Evolutionary conservation across 78 protist species (phyloP), one percentile per base, ranked within the genome.

Genomic region (Dictyostelium brefeldianum): DNA sequence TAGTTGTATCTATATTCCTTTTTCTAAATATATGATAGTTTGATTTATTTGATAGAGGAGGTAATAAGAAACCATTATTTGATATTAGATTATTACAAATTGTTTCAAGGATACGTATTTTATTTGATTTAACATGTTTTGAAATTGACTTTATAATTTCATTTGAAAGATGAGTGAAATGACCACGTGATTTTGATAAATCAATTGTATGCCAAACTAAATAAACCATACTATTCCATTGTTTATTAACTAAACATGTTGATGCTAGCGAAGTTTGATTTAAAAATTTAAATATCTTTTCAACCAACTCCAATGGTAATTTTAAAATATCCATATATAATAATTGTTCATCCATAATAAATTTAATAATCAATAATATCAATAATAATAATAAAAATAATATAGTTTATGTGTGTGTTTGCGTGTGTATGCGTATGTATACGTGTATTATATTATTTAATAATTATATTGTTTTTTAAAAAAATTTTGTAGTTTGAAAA

Each of bases 21-120:
- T 65, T 53, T 29, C 47, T 64, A 62, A 85, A 85, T 10, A 85
- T 85, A 12, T 75, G 81, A 36, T 36, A 36, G 22, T 74, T 43
- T 3, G 15, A 31, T 18, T 53, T 70, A 29, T 59, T 67, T 15
- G 83, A 17, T 3, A 74, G 22, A 25, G 83, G 83, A 3, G 93
- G 93, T 57, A 87, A 64, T 27, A 87, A 67, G 41, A 87, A 87
- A 27, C 93, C 93, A 87, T 87, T 75, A 31, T 87, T 87, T 29
- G 65, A 77, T 6, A 87, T 48, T 22, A 87, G 27, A 22, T 87
- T 87, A 14, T 87, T 48, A 17, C 67, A 67, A 11, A 87, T 87
- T 14, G 84, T 53, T n/a, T 87, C 84, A 1, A 87, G 73, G 31
- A 20, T 31, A 4, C 27, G 8, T 51, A 48, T 43, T 51, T 65